Conservation (phyloP, 495 filamentous ascomycete genomes). For the Rostrohypoxylon terebratum region DNA sequence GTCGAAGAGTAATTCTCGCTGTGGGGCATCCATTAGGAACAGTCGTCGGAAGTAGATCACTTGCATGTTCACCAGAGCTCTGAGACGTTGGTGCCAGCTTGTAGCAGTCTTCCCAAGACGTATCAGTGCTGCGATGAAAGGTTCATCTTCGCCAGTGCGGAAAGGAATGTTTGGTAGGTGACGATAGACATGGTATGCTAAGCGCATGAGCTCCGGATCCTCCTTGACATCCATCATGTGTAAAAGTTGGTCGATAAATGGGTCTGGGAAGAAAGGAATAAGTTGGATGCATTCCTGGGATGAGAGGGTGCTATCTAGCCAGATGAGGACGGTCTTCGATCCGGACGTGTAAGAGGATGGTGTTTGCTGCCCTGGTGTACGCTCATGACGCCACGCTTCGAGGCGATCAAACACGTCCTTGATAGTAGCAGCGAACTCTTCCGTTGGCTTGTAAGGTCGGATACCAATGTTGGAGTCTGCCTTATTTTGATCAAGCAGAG, state of each 20-base stretch:
- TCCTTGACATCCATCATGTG: constrained; percentile 99
- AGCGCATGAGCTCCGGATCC: constrained; percentile 92
- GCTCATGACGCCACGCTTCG: constrained; percentile 86
- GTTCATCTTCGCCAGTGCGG: constrained; percentile 82
- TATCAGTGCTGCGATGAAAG: constrained; percentile 87
- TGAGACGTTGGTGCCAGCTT: constrained; percentile 96
- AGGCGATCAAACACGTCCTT: constrained; percentile 81
- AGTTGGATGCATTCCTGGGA: constrained; percentile 94
- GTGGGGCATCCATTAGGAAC: constrained; percentile 83
- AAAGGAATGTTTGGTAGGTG: constrained; percentile 97
- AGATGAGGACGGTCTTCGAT: constrained; percentile 93
- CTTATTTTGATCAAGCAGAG: constrained; percentile 82
- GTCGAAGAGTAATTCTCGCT: constrained; percentile 85
- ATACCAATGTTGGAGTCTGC: constrained; percentile 82
- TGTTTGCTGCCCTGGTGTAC: constrained; percentile 88
- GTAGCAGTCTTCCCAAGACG: constrained; percentile 85
- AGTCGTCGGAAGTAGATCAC: constrained; percentile 98
- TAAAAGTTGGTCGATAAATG: constrained; percentile 89
- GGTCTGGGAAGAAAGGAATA: constrained; percentile 87
- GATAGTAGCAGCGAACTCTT: constrained; percentile 79
- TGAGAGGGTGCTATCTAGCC: constrained; percentile 91
- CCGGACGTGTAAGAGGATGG: constrained; percentile 95
- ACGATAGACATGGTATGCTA: constrained; percentile 97
- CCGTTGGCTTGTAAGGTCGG: constrained; percentile 81
- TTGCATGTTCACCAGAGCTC: constrained; percentile 99